phyloP scores from a whole-genome alignment of 2,329 filamentous ascomycete species.

The Fusarium drepaniforme region DNA sequence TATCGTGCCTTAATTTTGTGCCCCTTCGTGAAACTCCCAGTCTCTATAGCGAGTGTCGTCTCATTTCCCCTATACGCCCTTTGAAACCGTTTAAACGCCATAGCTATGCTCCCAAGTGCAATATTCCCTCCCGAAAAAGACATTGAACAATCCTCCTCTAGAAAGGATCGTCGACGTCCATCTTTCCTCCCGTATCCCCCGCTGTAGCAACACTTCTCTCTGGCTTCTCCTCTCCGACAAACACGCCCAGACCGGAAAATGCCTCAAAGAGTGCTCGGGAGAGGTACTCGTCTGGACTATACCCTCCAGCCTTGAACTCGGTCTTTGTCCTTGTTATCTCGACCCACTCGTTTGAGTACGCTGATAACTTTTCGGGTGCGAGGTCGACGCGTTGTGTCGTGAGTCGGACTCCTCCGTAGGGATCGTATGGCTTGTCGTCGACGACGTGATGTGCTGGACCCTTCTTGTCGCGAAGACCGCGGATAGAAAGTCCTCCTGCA shows the following conservation, averaged over 20 bases:
- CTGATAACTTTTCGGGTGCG: conserved; percentile 59
- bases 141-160: conserved; percentile 29
- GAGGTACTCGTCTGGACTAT: conserved; percentile 85
- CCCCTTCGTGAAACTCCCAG: conserved; percentile 8
- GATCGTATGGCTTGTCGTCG: conserved; percentile 84
- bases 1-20: conserved; percentile 7
- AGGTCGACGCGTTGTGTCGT: conserved; percentile 77
- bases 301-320: conserved; percentile 81
- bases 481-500: conserved; percentile 70
- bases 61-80: conserved; percentile 8
- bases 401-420: conserved; percentile 82
- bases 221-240: conserved; percentile 81
- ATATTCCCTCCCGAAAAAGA: neutral
- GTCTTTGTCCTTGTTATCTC: conserved; percentile 74
- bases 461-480: conserved; percentile 78
- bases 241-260: conserved; percentile 89
- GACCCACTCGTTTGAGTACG: conserved; percentile 82
- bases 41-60: conserved; percentile 7
- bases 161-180: conserved; percentile 64
- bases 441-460: conserved; percentile 45
- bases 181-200: conserved; percentile 50
- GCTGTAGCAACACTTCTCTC: conserved; percentile 51
- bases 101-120: conserved; percentile 37
- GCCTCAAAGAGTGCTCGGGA: conserved; percentile 86
- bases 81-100: conserved; percentile 38